phyloP scores from a whole-genome alignment of 768 basidiomycete genomes.

The Termitomyces sp. region DNA sequence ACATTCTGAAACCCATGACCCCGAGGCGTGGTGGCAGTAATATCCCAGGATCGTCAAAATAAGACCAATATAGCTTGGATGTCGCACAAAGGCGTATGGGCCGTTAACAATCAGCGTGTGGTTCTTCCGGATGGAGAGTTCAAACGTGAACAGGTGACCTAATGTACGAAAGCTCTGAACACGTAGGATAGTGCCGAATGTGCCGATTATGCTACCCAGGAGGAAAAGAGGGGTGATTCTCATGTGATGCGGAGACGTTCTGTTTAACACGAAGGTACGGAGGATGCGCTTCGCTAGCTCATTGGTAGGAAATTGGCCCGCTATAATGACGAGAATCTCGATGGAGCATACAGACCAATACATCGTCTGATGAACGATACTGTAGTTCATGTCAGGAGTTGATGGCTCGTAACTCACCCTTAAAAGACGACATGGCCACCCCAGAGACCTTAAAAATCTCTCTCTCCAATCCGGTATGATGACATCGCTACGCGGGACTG shows the following conservation, averaged over 20 bases:
- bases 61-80: constrained; percentile 33
- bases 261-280: constrained; percentile 9
- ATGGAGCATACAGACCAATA: constrained; percentile 21
- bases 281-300: constrained; percentile 17
- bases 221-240: constrained; percentile 23
- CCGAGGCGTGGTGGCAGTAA: constrained; percentile 18
- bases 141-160: constrained; percentile 32
- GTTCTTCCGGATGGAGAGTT: constrained; percentile 27
- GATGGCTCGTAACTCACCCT: constrained; percentile 18
- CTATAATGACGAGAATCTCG: constrained; percentile 25
- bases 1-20: constrained; percentile 30
- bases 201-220: constrained; percentile 23
- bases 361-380: constrained; percentile 15
- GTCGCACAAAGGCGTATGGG: constrained; percentile 31
- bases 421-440: constrained; percentile 20
- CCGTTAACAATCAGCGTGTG: constrained; percentile 29
- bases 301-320: constrained; percentile 12
- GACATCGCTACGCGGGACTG: constrained; percentile 14
- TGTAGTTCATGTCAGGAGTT: not conserved
- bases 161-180: constrained; percentile 28
- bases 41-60: constrained; percentile 25
- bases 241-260: constrained; percentile 11
- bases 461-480: constrained; percentile 30
- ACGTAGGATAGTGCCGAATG: constrained; percentile 28
- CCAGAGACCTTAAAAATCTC: constrained; percentile 23